These are phyloP conservation scores for Cutaneotrichosporon sp. DNA, from an alignment of 1,284 basidiomycete genomes.

Conservation along the genomic window DNA sequence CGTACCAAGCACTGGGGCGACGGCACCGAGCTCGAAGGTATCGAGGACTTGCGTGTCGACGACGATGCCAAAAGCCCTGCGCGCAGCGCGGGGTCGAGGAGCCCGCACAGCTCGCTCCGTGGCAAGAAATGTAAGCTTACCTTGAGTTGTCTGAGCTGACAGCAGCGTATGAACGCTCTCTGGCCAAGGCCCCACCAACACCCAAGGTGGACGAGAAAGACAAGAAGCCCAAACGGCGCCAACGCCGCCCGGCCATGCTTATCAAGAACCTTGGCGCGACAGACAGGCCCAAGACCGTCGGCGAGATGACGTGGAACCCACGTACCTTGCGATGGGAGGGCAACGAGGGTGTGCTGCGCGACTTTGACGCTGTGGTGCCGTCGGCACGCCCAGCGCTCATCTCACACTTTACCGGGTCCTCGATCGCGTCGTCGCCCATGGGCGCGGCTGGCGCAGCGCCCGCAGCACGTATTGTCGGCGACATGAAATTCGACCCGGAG, in stretches of 20 bases:
- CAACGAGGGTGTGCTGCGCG: conserved; percentile 80
- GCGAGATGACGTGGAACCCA: conserved; percentile 97
- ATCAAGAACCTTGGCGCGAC: conserved; percentile 76
- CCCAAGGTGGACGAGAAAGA: conserved; percentile 45
- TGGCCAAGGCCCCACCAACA: conserved; percentile 1
- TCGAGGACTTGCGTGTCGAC: conserved; percentile 85
- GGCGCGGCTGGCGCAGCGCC: conserved; percentile 3
- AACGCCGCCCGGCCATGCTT: conserved; percentile 61
- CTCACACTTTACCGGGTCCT: conserved; percentile 76
- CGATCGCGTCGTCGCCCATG: conserved; percentile 47
- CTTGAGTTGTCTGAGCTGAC: neutral
- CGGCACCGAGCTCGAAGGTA: conserved; percentile 83
- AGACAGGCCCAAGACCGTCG: conserved; percentile 72
- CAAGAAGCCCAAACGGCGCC: conserved; percentile 48
- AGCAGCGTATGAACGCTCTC: neutral
- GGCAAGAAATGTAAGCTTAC: conserved; percentile 34
- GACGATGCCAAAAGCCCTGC: conserved; percentile 1
- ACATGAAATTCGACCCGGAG: conserved; percentile 93
- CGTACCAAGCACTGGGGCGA: conserved; percentile 71
- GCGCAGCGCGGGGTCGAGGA: conserved; percentile 1
- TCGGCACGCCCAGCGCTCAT: conserved; percentile 93
- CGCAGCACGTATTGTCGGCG: conserved; percentile 69
- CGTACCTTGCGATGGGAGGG: conserved; percentile 87
- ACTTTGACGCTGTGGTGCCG: conserved; percentile 78
- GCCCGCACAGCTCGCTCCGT: neutral